Evolutionary conservation across 805 yeast species (phyloP), one percentile per base, ranked within the genome.

Genomic region (Candida dajiaensis): DNA sequence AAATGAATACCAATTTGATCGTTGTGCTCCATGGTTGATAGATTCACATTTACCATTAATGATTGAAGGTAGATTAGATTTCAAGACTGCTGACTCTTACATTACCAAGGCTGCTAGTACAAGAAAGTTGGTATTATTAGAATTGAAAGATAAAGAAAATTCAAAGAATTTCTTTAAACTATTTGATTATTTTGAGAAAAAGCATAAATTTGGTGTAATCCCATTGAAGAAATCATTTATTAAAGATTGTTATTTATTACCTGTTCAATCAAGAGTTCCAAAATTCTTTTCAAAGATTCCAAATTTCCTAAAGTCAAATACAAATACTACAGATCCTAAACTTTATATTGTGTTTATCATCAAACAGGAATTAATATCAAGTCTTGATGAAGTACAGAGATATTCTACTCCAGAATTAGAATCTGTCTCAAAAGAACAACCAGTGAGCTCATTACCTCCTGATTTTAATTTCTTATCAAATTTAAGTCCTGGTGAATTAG

Each of bases 51-150:
- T 57, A 38, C 53, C 63, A 31, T 62, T 81, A 52, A 66, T 67
- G 26, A 65, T 86, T 40, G 82, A 78, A 49, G 95, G 95, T 3
- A 70, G 89, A 46, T 68, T 88, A 40, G 81, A 77, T 55, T 57
- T 68, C 4, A 46, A 51, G 6, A 69, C 65, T 43, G 95, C 89
- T 1, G 78, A 74, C 45, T 67, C 66, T 12, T 87, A 87, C 57
- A 63, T 87, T 50, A 52, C 60, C 23, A 72, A 74, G 50, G 70
- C 79, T 18, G 55, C 68, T 1, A 54, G 62, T 9, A 65, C 81
- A 1, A 70, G 86, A 54, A 80, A 80, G 57, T 56, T 86, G 20
- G 75, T 71, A 18, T 53, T 83, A 18, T 67, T 78, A 31, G 74
- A 76, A 48, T 57, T 85, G 47, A 31, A 35, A 12, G 31, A 38